phyloP scores from a whole-genome alignment of 2,329 filamentous ascomycete species.

The Curvularia spicifera region DNA sequence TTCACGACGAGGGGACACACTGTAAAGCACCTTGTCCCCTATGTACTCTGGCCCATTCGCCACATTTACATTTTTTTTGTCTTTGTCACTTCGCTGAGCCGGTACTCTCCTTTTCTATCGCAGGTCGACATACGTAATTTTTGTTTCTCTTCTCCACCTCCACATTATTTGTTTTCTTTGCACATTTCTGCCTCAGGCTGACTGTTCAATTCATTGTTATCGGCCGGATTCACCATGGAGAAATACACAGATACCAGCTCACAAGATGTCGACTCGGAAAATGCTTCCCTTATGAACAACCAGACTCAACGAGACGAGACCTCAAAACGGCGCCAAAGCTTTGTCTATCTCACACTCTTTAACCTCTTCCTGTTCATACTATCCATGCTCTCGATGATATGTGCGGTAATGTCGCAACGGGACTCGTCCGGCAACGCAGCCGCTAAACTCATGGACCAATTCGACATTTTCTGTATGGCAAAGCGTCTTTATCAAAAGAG shows the following conservation, averaged over 20 bases:
- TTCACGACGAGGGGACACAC: background rate
- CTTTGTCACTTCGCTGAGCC: conserved; percentile 20
- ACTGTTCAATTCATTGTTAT: background rate
- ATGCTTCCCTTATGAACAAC: conserved; percentile 38
- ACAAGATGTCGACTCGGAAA: conserved; percentile 35
- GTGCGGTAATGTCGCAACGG: conserved; percentile 41
- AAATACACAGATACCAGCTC: conserved; percentile 30
- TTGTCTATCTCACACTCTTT: conserved; percentile 40
- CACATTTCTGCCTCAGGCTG: background rate
- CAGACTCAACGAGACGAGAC: conserved; percentile 33
- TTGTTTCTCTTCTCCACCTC: background rate
- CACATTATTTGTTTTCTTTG: too few species aligned
- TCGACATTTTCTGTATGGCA: conserved; percentile 38
- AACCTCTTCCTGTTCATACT: conserved; percentile 45
- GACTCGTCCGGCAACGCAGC: conserved; percentile 31
- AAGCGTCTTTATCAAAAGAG: too few species aligned
- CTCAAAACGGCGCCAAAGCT: conserved; percentile 28
- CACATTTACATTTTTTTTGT: background rate
- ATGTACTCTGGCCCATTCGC: conserved; percentile 1
- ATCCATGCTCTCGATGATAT: conserved; percentile 40
- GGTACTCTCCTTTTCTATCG: conserved; percentile 20
- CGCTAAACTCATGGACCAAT: conserved; percentile 43
- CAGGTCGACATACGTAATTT: conserved; percentile 27
- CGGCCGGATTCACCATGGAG: conserved; percentile 29
- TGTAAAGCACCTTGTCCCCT: background rate